Evolutionary conservation across 306 rosid genomes (phyloP).

Genomic region (Carpinus viminea): DNA sequence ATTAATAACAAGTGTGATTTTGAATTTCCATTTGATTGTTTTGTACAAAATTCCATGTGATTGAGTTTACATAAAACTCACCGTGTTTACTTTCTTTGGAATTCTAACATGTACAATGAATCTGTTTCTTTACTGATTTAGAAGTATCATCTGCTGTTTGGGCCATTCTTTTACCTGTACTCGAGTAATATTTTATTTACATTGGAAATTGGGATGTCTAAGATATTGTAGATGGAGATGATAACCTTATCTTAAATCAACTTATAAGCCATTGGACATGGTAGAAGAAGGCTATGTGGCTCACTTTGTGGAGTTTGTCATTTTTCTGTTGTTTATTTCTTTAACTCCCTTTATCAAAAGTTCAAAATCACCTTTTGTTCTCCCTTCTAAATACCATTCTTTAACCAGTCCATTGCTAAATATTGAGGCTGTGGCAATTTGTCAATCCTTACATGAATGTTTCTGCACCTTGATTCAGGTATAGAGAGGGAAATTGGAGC

Average conservation of each 20-base stretch:
- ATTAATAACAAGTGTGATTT: background rate
- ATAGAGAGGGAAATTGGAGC: conserved; percentile 94
- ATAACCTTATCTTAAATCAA: background rate
- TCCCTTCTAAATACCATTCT: background rate
- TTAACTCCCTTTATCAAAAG: background rate
- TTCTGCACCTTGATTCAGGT: conserved; percentile 51
- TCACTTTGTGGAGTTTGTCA: background rate
- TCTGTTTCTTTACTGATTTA: background rate
- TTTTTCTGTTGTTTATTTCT: background rate
- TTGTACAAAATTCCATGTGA: too few species aligned
- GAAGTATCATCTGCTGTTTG: background rate
- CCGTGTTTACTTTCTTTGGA: background rate
- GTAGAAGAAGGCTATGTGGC: background rate
- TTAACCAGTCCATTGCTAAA: background rate
- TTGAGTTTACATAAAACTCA: background rate
- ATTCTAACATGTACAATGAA: background rate
- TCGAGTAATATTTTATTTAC: background rate
- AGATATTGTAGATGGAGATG: conserved; percentile 1
- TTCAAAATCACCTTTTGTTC: conserved; percentile 5
- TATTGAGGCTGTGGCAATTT: background rate
- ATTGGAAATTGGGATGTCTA: background rate
- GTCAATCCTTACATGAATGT: background rate
- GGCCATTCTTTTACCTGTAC: background rate
- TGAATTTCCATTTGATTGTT: background rate
- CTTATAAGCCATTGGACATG: background rate